These are phyloP conservation scores for Alliaria petiolata DNA, from an alignment of 345 rosid genomes.

Conservation along the genomic window DNA sequence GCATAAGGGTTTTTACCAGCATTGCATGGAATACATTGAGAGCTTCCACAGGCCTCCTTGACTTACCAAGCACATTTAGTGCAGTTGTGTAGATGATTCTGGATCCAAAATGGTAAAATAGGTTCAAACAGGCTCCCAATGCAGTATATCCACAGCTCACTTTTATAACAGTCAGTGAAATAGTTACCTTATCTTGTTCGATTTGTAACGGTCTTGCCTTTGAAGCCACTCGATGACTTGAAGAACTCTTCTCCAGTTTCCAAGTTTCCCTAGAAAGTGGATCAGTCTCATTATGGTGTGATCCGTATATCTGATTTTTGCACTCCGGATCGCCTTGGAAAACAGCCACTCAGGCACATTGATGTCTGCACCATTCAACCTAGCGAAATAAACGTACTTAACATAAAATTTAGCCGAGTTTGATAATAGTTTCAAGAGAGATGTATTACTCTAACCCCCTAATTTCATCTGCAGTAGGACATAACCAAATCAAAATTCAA, in stretches of 20 bases:
- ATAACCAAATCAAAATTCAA: not conserved
- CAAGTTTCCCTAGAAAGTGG: conserved; percentile 76
- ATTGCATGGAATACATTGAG: conserved; percentile 73
- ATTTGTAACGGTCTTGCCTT: conserved; percentile 71
- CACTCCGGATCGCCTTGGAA: conserved; percentile 84
- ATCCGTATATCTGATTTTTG: conserved; percentile 76
- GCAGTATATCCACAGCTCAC: not conserved
- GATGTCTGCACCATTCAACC: conserved; percentile 97
- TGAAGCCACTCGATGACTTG: conserved; percentile 97
- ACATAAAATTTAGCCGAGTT: conserved; percentile 26
- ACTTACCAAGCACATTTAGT: conserved; percentile 76
- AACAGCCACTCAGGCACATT: conserved; percentile 94
- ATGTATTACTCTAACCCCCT: not conserved
- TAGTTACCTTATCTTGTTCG: conserved; percentile 63
- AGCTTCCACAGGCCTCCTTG: conserved; percentile 93
- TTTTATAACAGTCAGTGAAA: not conserved
- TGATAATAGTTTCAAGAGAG: not conserved
- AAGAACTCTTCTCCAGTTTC: conserved; percentile 90
- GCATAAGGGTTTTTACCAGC: conserved; percentile 52
- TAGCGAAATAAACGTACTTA: conserved; percentile 50
- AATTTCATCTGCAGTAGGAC: not conserved
- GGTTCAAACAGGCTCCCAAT: not conserved
- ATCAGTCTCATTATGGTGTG: conserved; percentile 68
- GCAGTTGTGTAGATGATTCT: conserved; percentile 82
- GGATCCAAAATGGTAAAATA: conserved; percentile 10